Conservation (phyloP, 495 filamentous ascomycete species). For the Annulohypoxylon stygium region DNA sequence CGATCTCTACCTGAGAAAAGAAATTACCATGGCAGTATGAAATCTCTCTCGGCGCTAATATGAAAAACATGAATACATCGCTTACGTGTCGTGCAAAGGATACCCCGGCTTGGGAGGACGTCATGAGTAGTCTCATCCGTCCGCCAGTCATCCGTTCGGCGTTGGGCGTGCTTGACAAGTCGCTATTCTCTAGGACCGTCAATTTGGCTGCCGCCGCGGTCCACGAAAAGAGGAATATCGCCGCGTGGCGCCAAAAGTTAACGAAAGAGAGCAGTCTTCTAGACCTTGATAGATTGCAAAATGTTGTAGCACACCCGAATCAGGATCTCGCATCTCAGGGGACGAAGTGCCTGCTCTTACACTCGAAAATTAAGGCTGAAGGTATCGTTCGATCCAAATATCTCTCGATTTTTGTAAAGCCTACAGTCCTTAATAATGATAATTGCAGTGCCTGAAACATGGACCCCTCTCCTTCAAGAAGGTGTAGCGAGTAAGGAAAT, state of each 20-base stretch:
- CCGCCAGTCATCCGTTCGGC: conserved; percentile 81
- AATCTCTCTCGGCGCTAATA: neutral
- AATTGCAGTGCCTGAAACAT: conserved; percentile 77
- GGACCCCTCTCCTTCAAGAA: conserved; percentile 75
- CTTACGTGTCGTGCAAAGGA: conserved; percentile 25
- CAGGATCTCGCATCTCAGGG: conserved; percentile 64
- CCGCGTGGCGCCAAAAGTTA: conserved; percentile 72
- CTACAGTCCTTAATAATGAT: conserved; percentile 21
- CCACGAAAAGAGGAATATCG: conserved; percentile 76
- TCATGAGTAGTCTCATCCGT: conserved; percentile 68
- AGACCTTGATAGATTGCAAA: conserved; percentile 62
- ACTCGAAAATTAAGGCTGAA: conserved; percentile 74
- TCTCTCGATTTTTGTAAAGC: conserved; percentile 18
- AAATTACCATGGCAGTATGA: conserved; percentile 39
- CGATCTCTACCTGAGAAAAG: neutral
- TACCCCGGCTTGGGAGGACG: conserved; percentile 35
- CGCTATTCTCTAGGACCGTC: conserved; percentile 82
- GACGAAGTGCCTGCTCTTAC: conserved; percentile 80
- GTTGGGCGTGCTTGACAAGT: conserved; percentile 78
- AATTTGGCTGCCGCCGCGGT: conserved; percentile 84
- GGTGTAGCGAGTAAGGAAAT: conserved; percentile 75
- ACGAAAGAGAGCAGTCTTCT: conserved; percentile 70
- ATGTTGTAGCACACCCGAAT: conserved; percentile 68
- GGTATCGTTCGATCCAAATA: conserved; percentile 60
- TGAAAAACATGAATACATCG: neutral